Conservation (phyloP, 345 rosid genomes). For the Eucalyptus paniculata region DNA sequence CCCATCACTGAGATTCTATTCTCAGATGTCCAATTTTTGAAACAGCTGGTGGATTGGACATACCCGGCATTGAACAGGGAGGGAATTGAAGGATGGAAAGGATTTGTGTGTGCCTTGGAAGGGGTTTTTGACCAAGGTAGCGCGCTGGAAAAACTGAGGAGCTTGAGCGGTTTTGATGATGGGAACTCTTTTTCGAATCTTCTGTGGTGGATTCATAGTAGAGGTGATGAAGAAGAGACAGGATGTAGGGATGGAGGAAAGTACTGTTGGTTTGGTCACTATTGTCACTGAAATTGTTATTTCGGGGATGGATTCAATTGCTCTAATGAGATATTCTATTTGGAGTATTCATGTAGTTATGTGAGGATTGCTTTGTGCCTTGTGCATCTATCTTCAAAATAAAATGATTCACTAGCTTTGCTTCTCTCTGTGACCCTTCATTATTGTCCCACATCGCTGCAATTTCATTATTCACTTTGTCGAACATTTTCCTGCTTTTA, state of each 20-base stretch:
- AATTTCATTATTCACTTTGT: background rate
- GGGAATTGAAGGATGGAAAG: background rate
- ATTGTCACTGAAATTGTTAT: slow-evolving; percentile 28
- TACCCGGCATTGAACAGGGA: background rate
- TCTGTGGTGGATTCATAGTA: background rate
- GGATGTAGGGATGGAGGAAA: background rate
- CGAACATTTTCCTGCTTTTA: too few relatives aligned
- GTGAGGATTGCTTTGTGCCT: too few relatives aligned
- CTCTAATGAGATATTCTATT: too few relatives aligned
- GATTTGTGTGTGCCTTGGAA: background rate
- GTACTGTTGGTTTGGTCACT: slow-evolving; percentile 27
- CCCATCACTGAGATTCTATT: background rate
- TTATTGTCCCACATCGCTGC: background rate
- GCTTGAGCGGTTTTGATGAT: slow-evolving; percentile 17
- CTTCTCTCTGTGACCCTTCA: background rate
- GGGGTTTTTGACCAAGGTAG: background rate
- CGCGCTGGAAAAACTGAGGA: background rate
- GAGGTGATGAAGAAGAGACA: background rate
- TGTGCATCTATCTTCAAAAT: background rate
- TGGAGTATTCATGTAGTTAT: too few relatives aligned
- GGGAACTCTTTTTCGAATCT: background rate
- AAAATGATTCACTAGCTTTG: background rate
- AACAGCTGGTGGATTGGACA: background rate
- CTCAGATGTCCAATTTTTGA: background rate
- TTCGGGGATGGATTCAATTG: background rate